Evolutionary conservation across 192 early-diverging fungal genomes (phyloP).

Genomic region (Glomus cerebriforme): DNA sequence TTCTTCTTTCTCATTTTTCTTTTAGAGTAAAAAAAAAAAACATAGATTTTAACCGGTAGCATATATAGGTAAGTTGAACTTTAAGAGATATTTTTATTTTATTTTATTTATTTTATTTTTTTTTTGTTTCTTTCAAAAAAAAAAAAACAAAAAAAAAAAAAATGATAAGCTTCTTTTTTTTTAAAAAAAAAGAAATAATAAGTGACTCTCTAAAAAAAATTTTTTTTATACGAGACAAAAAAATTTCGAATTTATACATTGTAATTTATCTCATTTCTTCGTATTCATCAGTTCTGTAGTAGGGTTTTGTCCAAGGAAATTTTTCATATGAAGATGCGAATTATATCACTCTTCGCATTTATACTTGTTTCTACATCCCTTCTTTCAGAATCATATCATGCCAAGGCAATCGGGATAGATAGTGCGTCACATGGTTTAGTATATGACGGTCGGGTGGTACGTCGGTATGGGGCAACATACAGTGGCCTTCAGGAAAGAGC

Average conservation of each 20-base stretch:
- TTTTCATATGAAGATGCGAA: constrained; percentile 1
- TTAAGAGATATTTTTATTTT: too few species aligned
- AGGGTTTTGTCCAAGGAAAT: background rate
- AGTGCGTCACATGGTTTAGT: background rate
- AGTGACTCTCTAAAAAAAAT: too few species aligned
- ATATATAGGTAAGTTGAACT: background rate
- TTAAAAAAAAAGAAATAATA: too few species aligned
- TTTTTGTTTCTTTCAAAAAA: background rate
- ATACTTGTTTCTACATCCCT: constrained; percentile 15
- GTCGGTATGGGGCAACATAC: background rate
- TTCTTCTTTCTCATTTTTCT: background rate
- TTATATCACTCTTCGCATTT: constrained; percentile 5
- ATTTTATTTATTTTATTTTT: background rate
- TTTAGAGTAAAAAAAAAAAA: background rate
- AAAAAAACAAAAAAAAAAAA: background rate
- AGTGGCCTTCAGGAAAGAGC: background rate
- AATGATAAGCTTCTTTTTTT: too few species aligned
- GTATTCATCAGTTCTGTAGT: background rate
- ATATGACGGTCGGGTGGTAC: background rate
- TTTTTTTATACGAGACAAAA: too few species aligned
- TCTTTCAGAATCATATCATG: background rate
- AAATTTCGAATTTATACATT: background rate
- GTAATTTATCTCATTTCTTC: background rate
- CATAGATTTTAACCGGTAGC: background rate
- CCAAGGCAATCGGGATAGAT: background rate